Conservation (phyloP, 208 protist genomes). For the Porcisia hertigi region DNA sequence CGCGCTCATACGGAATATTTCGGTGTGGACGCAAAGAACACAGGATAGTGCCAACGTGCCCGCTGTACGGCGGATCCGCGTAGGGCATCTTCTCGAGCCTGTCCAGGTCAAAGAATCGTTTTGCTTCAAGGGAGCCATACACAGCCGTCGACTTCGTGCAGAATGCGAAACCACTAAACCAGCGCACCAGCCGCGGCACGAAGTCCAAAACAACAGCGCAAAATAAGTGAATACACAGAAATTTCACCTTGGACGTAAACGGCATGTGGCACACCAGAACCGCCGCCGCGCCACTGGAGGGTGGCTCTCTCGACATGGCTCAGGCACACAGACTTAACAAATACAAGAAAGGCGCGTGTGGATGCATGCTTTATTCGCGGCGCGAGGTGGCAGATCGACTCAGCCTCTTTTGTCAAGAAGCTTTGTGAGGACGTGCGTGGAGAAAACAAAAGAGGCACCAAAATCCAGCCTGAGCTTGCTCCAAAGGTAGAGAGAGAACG, state of each 20-base stretch:
- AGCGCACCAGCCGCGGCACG: constrained; percentile 3
- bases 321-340: neutral
- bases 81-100: constrained; percentile 29
- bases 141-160: neutral
- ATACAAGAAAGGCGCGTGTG: neutral
- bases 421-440: neutral
- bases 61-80: constrained; percentile 52
- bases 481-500: neutral
- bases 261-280: constrained; percentile 1
- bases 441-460: neutral
- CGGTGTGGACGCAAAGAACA: constrained; percentile 53
- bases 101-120: constrained; percentile 39
- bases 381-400: neutral
- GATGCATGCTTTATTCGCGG: neutral
- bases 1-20: constrained; percentile 46
- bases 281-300: neutral
- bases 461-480: neutral
- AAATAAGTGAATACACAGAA: constrained; percentile 30
- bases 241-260: constrained; percentile 28
- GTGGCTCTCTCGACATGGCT: neutral
- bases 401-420: neutral
- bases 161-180: constrained; percentile 5
- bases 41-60: constrained; percentile 65
- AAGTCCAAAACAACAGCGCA: constrained; percentile 20
- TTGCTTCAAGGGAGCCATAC: constrained; percentile 7